Percentiles rank a stretch among this genome's conserved stretches.
phyloP scores from a whole-genome alignment of 1,284 basidiomycete species.

The Pseudozyma tsukubaensis region DNA sequence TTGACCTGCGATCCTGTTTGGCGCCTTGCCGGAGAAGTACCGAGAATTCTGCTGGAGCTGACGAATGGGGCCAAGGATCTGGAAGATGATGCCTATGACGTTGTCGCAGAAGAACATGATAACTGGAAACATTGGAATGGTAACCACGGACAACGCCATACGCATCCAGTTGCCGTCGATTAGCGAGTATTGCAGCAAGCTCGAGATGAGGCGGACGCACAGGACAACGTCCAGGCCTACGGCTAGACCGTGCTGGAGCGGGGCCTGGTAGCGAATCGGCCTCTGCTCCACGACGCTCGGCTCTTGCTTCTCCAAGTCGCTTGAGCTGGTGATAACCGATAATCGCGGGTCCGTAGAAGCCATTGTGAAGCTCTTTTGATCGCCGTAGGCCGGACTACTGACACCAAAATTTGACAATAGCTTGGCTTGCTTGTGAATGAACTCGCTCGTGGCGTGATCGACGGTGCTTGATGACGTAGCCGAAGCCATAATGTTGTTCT shows the following conservation, averaged over 20 bases:
- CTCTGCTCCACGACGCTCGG: constrained; percentile 44
- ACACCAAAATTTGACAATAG: constrained; percentile 15
- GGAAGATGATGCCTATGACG: constrained; percentile 70
- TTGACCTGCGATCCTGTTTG: constrained; percentile 75
- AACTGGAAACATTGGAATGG: constrained; percentile 35
- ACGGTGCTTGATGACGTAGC: background rate
- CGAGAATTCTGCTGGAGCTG: constrained; percentile 72
- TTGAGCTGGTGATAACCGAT: background rate
- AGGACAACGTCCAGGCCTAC: constrained; percentile 69
- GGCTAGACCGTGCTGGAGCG: constrained; percentile 80
- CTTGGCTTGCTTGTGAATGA: constrained; percentile 33
- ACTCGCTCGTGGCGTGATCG: constrained; percentile 21
- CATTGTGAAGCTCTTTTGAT: background rate
- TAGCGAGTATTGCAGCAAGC: constrained; percentile 76
- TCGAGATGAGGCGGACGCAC: constrained; percentile 76
- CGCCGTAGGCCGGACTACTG: constrained; percentile 5
- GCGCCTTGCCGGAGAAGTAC: constrained; percentile 70
- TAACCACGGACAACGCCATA: constrained; percentile 73
- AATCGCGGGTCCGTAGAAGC: no score
- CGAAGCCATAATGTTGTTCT: constrained; percentile 9
- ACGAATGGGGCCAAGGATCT: constrained; percentile 73
- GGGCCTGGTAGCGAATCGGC: constrained; percentile 79
- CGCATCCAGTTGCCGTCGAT: constrained; percentile 77
- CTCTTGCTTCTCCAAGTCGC: constrained; percentile 39
- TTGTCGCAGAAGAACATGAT: constrained; percentile 76